Evolutionary conservation across 108 stramenopile species (phyloP), one percentile per base, ranked within the genome.

Genomic region (Aurantiochytrium sp.): DNA sequence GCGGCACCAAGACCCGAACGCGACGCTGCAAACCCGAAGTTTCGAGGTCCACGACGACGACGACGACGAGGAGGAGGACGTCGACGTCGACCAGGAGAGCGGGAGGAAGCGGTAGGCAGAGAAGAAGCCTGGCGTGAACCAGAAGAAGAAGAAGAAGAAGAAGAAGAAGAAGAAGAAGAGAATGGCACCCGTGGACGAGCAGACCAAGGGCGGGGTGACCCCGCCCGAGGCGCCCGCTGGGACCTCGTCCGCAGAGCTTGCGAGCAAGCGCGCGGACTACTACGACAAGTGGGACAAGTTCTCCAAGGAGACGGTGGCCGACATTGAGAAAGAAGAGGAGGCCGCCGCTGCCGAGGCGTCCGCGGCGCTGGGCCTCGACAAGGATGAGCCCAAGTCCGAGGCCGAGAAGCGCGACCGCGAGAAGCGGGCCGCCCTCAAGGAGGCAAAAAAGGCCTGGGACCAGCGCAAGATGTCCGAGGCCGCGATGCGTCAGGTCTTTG

Each of bases 241-340:
- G 15, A 52, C 50, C 15, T 52, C 59, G 19, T 81, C 73, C 19
- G 73, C 12, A 17, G 73, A 81, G 73, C 73, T 81, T 17, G 73
- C 73, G 19, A 27, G 24, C 24, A 81, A 81, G 39, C 39, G 73
- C 39, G 32, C 73, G 73, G 45, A 41, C 27, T 81, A 81, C 73
- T 81, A 81, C 3, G 39, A 41, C 42, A 81, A 81, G 45, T 81
- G 73, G 73, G 73, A 81, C 73, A 81, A 81, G 73, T 81, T 81
- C 45, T 22, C 73, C 39, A 81, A 81, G 73, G 73, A 81, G 73
- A 39, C 73, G 21, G 73, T 39, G 42, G 73, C 73, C 17, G 73
- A 81, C 24, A 81, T 48, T 41, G 73, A 37, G 73, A 12, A 24
- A 12, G 73, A 81, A 24, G 73, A 81, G 39, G 39, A 41, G 39